Evolutionary conservation across 2,329 filamentous ascomycete genomes (phyloP), one percentile per base, ranked within the genome.

Genomic region (Phyllosticta paracitricarpa): DNA sequence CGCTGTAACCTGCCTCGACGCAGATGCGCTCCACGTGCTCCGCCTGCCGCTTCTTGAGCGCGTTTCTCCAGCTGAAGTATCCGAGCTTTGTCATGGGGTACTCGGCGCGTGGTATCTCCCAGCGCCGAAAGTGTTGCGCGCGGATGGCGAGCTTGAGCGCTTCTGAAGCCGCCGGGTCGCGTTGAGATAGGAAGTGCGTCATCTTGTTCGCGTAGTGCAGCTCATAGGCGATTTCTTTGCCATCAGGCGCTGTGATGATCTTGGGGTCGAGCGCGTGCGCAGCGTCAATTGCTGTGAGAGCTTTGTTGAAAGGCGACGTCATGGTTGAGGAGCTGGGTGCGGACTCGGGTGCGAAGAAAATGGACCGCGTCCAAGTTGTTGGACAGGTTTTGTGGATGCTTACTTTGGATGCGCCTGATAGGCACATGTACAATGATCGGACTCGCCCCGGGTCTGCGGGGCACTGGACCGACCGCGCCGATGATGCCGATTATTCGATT

Each of bases 51-150:
- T 89, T 90, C 72, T 86, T 86, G 61, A 90, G 82, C 68, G 83
- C 85, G 2, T 85, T 81, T 24, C 91, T 83, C 91, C 91, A 95
- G n/a, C 81, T 79, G 65, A 91, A 82, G 72, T 96, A 95, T 9
- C 91, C 91, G 0, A 82, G 71, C 65, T 87, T 85, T 1, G 86
- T 92, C 78, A 84, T 84, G 6, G 90, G 89, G 73, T 89, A 93
- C 48, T 80, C 82, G 65, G 79, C 77, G 56, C 90, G 86, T 0
- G 89, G 89, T 1, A 93, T 83, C 74, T 95, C 89, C 90, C 90
- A 96, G 75, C 89, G 85, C 59, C 86, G 83, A 68, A 95, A 89
- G 73, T 96, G 91, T 73, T 95, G 91, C 10, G 89, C 90, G 65
- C 89, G 86, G 66, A 91, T 88, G 19, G 91, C 91, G 55, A 94